A percentile compares a stretch with the other conserved stretches of the same genome.
phyloP scores from a whole-genome alignment of 75 land plant genomes.

The Gnetum montanum region DNA sequence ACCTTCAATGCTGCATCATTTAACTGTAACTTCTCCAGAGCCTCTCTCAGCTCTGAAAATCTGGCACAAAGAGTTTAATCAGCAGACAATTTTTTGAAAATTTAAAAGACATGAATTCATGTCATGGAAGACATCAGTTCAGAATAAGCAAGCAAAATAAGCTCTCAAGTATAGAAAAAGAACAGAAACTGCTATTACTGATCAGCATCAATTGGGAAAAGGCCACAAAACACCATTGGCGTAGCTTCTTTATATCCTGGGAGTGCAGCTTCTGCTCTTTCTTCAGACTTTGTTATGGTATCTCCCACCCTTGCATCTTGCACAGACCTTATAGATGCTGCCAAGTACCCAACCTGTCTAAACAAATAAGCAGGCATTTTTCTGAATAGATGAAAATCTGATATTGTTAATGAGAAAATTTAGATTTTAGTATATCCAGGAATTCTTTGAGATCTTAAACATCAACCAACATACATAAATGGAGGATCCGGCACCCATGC shows the following conservation, averaged over 20 bases:
- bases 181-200: conserved; percentile 32
- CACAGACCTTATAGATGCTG: conserved; percentile 96
- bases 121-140: not conserved
- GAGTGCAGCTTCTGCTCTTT: conserved; percentile 57
- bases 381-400: not conserved
- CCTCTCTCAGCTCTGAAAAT: conserved; percentile 86
- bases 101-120: too few species aligned
- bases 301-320: conserved; percentile 99
- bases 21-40: conserved; percentile 90
- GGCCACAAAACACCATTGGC: conserved; percentile 98
- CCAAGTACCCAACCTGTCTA: conserved; percentile 85
- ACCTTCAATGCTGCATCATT: conserved; percentile 98
- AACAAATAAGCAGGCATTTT: not conserved
- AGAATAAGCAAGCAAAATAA: conserved; percentile 1
- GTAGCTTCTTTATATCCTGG: conserved; percentile 94
- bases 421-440: too few species aligned
- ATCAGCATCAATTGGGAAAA: conserved; percentile 97
- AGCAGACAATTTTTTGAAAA: too few species aligned
- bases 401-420: too few species aligned
- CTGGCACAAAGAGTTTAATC: conserved; percentile 23
- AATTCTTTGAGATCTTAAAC: too few species aligned
- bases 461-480: too few species aligned
- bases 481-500: too few species aligned
- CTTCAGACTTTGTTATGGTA: conserved; percentile 69
- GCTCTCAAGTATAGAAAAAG: not conserved